Percentiles rank a stretch among this genome's conserved stretches.
These are phyloP conservation scores for Vigna radiata DNA, from an alignment of 306 rosid genomes.

Conservation along the genomic window DNA sequence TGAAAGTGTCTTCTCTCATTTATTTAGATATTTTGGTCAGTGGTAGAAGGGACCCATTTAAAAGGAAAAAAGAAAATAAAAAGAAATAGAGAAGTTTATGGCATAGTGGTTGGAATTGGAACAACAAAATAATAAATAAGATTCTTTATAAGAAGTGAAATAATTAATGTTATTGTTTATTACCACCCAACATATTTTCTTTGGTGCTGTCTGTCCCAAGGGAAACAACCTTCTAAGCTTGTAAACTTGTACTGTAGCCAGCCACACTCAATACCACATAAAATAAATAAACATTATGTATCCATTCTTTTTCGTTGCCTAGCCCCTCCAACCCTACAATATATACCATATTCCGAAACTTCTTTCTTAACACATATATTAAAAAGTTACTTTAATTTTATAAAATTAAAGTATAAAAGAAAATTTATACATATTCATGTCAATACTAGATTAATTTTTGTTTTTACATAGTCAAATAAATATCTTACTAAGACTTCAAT, in stretches of 20 bases:
- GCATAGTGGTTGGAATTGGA: constrained; percentile 46
- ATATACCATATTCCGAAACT: background rate
- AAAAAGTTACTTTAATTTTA: no score
- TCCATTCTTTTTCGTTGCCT: constrained; percentile 18
- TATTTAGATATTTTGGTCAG: background rate
- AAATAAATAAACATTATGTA: constrained; percentile 15
- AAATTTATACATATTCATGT: no score
- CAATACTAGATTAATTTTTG: no score
- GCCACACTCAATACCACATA: background rate
- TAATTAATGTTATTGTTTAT: constrained; percentile 27
- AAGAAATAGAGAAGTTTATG: constrained; percentile 5
- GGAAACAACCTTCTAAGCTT: constrained; percentile 39
- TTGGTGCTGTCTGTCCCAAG: constrained; percentile 24
- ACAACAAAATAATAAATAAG: constrained; percentile 40
- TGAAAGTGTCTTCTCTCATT: background rate
- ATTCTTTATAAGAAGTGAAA: constrained; percentile 20
- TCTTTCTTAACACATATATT: no score
- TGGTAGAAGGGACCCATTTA: constrained; percentile 39
- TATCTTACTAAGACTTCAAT: no score
- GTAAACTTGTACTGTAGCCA: constrained; percentile 5
- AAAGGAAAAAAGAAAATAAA: constrained; percentile 13
- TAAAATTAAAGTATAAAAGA: no score
- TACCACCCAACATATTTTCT: constrained; percentile 40
- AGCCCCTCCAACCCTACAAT: constrained; percentile 3
- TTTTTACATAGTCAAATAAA: no score